phyloP scores from a whole-genome alignment of 2,329 filamentous ascomycete genomes.

The Hypoxylon sp. region DNA sequence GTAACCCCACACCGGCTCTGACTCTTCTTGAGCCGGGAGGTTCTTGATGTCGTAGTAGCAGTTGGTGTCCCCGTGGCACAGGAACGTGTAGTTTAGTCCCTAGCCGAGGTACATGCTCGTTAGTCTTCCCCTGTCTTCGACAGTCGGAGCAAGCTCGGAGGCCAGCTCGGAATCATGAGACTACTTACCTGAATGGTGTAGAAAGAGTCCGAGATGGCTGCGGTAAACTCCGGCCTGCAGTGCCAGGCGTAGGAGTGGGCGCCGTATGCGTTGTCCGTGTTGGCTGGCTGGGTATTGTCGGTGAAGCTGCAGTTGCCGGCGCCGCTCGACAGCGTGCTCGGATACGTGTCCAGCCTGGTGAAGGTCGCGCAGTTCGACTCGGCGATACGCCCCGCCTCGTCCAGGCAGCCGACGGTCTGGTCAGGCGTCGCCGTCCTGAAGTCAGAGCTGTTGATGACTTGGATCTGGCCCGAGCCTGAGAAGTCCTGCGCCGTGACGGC shows the following conservation, averaged over 20 bases:
- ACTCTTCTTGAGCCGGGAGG: neutral
- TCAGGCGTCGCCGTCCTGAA: conserved; percentile 8
- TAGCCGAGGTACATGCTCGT: neutral
- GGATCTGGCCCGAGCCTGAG: conserved; percentile 27
- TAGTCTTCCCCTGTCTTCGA: neutral
- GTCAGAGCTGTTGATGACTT: conserved; percentile 24
- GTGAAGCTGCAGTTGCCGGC: conserved; percentile 28
- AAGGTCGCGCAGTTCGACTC: conserved; percentile 25
- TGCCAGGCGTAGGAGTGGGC: conserved; percentile 17
- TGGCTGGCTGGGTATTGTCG: conserved; percentile 23
- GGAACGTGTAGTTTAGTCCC: conserved; percentile 24
- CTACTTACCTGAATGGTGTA: conserved; percentile 21
- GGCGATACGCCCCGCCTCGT: conserved; percentile 16
- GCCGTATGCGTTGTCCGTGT: conserved; percentile 27
- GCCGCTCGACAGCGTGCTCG: conserved; percentile 9
- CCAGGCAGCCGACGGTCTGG: conserved; percentile 21
- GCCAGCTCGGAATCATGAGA: too few relatives aligned
- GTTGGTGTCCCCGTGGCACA: conserved; percentile 27
- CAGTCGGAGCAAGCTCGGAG: neutral
- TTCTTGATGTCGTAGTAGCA: conserved; percentile 32
- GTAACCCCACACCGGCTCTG: conserved; percentile 22
- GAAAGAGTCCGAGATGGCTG: neutral
- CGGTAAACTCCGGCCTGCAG: conserved; percentile 9
- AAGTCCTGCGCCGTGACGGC: conserved; percentile 18
- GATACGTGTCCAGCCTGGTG: conserved; percentile 8